Percentiles rank a stretch among this genome's conserved stretches.
Conservation (phyloP, 1,284 basidiomycete genomes). For the Pterula multifida region DNA sequence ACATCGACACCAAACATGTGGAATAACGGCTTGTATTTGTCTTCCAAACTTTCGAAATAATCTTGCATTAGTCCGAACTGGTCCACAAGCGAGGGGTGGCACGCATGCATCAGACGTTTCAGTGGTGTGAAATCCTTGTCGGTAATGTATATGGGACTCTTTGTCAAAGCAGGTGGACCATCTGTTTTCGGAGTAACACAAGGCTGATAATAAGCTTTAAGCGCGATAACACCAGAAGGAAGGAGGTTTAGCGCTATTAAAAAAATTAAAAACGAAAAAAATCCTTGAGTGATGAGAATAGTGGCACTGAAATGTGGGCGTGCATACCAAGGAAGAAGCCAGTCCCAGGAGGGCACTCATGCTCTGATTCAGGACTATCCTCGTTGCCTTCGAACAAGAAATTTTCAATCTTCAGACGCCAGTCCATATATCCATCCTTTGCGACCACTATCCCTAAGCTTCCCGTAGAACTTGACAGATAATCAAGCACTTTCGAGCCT, state of each 20-base stretch:
- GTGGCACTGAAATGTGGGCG: neutral
- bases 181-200: neutral
- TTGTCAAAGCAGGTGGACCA: neutral
- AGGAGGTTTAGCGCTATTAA: neutral
- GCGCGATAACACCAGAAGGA: neutral
- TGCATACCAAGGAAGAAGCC: neutral
- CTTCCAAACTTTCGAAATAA: neutral
- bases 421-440: conserved; percentile 14
- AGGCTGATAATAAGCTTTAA: conserved; percentile 3
- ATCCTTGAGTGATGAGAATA: neutral
- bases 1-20: neutral
- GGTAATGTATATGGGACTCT: neutral
- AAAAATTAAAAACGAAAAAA: too few species aligned
- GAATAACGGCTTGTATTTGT: neutral
- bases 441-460: conserved; percentile 16
- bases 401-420: conserved; percentile 16
- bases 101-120: neutral
- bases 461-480: conserved; percentile 15
- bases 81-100: neutral
- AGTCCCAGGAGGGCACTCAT: neutral
- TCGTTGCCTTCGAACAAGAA: conserved; percentile 15
- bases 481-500: conserved; percentile 16
- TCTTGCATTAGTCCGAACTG: neutral
- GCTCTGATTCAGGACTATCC: neutral
- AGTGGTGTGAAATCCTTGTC: neutral